Evolutionary conservation across 2,329 filamentous ascomycete species (phyloP).

Genomic region (Clonostachys rhizophaga): DNA sequence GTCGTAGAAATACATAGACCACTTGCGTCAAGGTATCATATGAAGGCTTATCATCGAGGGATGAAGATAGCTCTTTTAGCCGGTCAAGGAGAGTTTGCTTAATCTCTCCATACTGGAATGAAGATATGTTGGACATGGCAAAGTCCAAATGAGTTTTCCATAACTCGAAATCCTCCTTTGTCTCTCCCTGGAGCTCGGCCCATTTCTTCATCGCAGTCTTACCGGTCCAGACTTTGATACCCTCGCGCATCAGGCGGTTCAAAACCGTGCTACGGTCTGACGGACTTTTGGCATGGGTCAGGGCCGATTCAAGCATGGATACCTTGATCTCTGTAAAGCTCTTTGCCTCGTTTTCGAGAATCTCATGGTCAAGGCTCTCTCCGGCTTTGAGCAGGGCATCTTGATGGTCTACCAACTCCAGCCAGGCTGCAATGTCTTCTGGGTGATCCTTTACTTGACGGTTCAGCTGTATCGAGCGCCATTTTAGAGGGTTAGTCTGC

Average conservation of each 20-base stretch:
- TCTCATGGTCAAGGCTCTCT: constrained; percentile 33
- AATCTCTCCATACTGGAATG: constrained; percentile 65
- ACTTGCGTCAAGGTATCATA: constrained; percentile 16
- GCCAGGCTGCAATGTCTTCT: constrained; percentile 66
- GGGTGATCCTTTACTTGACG: constrained; percentile 62
- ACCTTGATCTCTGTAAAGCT: constrained; percentile 77
- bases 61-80: constrained; percentile 12
- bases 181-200: constrained; percentile 36
- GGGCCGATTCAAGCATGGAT: constrained; percentile 72
- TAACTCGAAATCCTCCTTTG: constrained; percentile 40
- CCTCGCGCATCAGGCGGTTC: constrained; percentile 68
- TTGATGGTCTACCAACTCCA: constrained; percentile 76
- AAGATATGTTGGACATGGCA: constrained; percentile 61
- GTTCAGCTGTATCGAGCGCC: constrained; percentile 57
- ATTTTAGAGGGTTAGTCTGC: constrained; percentile 39
- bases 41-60: neutral
- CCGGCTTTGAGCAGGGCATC: constrained; percentile 55
- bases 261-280: constrained; percentile 56
- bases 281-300: constrained; percentile 46
- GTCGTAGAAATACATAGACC: constrained; percentile 68
- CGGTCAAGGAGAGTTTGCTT: constrained; percentile 56
- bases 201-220: constrained; percentile 60
- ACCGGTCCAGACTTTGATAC: constrained; percentile 66
- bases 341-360: constrained; percentile 55
- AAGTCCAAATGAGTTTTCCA: constrained; percentile 75